Base-by-base conservation (phyloP, 352 stramenopile species). In the Blastocystis sp. region DNA sequence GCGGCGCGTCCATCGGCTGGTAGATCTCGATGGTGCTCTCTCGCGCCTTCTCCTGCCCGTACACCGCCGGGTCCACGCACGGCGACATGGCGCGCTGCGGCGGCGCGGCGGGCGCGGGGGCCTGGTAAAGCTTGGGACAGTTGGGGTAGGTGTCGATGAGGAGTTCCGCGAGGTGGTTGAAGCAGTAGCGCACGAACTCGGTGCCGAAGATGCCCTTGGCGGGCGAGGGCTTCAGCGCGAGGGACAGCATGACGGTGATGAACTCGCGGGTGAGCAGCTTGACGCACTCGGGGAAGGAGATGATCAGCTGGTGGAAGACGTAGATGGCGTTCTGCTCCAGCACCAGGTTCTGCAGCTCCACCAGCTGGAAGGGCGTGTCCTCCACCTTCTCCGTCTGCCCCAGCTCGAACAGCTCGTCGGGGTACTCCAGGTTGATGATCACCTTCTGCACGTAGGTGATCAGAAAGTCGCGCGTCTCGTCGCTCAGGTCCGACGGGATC, bases 341-440 rank as follows among this genome's bases (percentile, higher is more conserved):
- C 6, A 88, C 78, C 1, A 88, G 78, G 60, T 88, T 88, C 38
- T 88, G 78, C 7, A 88, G 60, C 48, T 88, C 78, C 64, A 88
- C 78, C 34, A 88, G 40, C 3, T 88, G 28, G 45, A 88, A 79
- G 0, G 78, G 78, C n/a, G 70, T 28, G 19, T 68, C 57, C 52
- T 66, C 43, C 19, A 43, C 68, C 45, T 45, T 54, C 24, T 76
- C 64, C 17, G 79, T 61, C 34, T 45, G 34, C n/a, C 43, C 43
- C n/a, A 88, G 52, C 40, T 88, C 78, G 34, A 88, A 88, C 21
- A 88, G 52, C 59, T 76, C 64, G 45, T 88, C 78, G 3, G 64
- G 64, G 48, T 88, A 88, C 60, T 88, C 78, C 68, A 88, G 45
- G 45, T 88, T 88, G 68, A 88, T 88, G 34, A 88, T 88, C 64